Base-by-base conservation (phyloP, 805 yeast genomes). In the Ogataea populi-albae region DNA sequence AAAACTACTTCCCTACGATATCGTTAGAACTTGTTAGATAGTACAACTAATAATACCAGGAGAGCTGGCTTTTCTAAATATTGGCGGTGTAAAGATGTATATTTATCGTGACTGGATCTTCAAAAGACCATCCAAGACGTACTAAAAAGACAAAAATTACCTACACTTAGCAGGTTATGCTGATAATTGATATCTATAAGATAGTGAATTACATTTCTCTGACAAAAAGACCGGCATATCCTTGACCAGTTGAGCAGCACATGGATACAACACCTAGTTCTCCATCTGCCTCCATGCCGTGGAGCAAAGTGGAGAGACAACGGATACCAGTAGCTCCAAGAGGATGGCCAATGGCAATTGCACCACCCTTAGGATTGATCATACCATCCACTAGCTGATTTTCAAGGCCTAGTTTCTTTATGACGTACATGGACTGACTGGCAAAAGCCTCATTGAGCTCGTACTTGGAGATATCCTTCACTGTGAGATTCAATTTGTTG, bases 291-390 rank as follows among this genome's bases (percentile, higher is more conserved):
- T 41, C 38, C 25, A 65, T 51, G 4, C 62, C 66, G 24, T 63
- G 62, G 18, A 64, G 29, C 27, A 66, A 50, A 3, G 68, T 65
- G n/a, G 65, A 54, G n/a, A 59, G 45, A 9, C 59, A 45, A 39
- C 71, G 48, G 7, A 35, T 21, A 11, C 66, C 71, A 15, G 87
- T 81, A 45, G 85, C 80, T 27, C 87, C 89, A 47, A 82, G 67
- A 45, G 96, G 96, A 62, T 86, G 96, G 23, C 96, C 96, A 42
- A 86, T 64, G 8, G 95, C 95, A 52, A 87, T 86, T 35, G 95
- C 95, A 55, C 96, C 96, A 54, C 96, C 96, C 57, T 78, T 79
- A 48, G 88, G 86, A 66, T 85, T 86, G 47, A 85, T 85, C 57
- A 74, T 79, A 8, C 43, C 49, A 20, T 40, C 34, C 24, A 46